A percentile compares a stretch with the other conserved stretches of the same genome.
Evolutionary conservation across 75 land plant species (phyloP).

Genomic region (Selaginella tamariscina): DNA sequence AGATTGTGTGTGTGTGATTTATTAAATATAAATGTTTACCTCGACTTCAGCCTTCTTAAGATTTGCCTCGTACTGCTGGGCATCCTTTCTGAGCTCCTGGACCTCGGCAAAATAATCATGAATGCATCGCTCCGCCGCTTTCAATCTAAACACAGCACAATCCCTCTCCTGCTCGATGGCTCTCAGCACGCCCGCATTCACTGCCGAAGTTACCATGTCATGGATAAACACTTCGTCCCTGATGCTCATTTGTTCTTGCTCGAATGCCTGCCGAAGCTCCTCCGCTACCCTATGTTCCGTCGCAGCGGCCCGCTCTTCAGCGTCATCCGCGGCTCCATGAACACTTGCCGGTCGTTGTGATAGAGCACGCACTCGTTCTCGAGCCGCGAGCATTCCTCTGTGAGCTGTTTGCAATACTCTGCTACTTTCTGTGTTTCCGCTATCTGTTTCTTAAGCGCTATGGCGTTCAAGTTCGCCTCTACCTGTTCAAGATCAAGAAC

Average conservation of each 20-base stretch:
- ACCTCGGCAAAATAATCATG: background rate
- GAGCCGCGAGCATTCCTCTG: slow-evolving; percentile 23
- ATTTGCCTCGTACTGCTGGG: background rate
- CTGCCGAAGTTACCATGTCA: background rate
- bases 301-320: slow-evolving; percentile 51
- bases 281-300: slow-evolving; percentile 24
- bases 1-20: no score
- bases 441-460: slow-evolving; percentile 42
- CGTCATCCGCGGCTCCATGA: slow-evolving; percentile 77
- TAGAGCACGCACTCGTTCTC: slow-evolving; percentile 63
- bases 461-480: slow-evolving; percentile 63
- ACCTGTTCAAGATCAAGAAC: slow-evolving; percentile 22
- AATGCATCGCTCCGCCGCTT: background rate
- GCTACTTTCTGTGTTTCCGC: slow-evolving; percentile 44
- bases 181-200: background rate
- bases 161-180: slow-evolving; percentile 8
- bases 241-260: background rate
- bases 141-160: background rate
- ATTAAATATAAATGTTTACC: no score
- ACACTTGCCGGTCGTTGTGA: slow-evolving; percentile 48
- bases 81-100: slow-evolving; percentile 2
- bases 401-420: slow-evolving; percentile 23
- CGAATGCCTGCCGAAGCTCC: slow-evolving; percentile 8
- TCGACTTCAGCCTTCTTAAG: slow-evolving; percentile 10
- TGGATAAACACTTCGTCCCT: slow-evolving; percentile 1